Evolutionary conservation across 305 asterid species (phyloP).

Genomic region (Fraxinus nigra): DNA sequence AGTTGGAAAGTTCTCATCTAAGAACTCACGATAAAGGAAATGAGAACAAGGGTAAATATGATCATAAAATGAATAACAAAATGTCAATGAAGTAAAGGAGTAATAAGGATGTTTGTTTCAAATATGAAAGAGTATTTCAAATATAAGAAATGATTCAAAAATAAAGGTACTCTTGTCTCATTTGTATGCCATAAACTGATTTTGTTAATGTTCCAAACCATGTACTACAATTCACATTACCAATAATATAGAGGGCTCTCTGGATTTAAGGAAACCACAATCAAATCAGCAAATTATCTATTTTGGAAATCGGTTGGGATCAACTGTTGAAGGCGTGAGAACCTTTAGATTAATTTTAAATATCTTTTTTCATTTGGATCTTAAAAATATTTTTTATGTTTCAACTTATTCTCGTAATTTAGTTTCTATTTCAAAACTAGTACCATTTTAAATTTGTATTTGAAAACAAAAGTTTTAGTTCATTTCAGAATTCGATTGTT

Average conservation of each 20-base stretch:
- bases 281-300: not conserved
- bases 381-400: no score
- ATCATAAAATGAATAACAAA: no score
- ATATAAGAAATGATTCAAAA: no score
- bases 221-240: not conserved
- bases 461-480: not conserved
- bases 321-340: not conserved
- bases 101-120: no score
- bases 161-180: not conserved
- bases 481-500: not conserved
- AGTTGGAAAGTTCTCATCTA: no score
- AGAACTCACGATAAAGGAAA: no score
- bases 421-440: not conserved
- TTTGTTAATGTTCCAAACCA: not conserved
- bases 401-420: no score
- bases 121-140: no score
- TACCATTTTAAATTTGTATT: not conserved
- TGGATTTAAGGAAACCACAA: not conserved
- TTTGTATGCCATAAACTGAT: not conserved
- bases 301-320: not conserved
- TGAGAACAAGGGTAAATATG: no score
- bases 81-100: no score
- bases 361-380: no score
- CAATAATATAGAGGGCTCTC: not conserved
- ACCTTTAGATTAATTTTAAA: no score